Conservation (phyloP, 176 grass and related monocot genomes). For the Aegilops sharonensis region DNA sequence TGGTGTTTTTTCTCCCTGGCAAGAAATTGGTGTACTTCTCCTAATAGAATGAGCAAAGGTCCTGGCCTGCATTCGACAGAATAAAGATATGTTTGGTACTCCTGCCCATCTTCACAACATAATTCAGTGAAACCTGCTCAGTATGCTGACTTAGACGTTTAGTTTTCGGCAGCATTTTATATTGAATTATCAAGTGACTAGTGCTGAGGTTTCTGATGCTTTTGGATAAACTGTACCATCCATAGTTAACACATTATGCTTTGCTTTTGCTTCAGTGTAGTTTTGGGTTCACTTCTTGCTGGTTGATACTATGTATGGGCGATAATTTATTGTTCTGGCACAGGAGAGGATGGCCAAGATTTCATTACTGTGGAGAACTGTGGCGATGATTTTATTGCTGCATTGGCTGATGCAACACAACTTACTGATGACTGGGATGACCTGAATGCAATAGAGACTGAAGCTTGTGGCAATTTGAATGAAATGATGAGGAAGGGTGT, state of each 20-base stretch:
- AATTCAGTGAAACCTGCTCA: neutral
- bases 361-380: slow-evolving; percentile 79
- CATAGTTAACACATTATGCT: neutral
- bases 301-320: neutral
- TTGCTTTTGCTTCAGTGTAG: neutral
- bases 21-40: neutral
- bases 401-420: slow-evolving; percentile 63
- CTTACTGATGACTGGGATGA: slow-evolving; percentile 79
- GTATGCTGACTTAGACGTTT: neutral
- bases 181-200: neutral
- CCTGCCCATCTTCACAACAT: neutral
- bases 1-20: neutral
- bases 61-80: neutral
- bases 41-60: neutral
- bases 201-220: neutral
- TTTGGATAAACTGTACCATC: neutral
- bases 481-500: slow-evolving; percentile 53
- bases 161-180: neutral
- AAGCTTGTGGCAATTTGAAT: slow-evolving; percentile 78
- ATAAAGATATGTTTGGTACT: neutral
- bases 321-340: neutral
- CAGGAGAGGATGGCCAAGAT: slow-evolving; percentile 59
- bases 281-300: neutral
- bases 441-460: slow-evolving; percentile 68
- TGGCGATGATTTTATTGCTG: slow-evolving; percentile 64